Evolutionary conservation across 345 rosid genomes (phyloP), one percentile per base, ranked within the genome.

Genomic region (Eucalyptus cloeziana): DNA sequence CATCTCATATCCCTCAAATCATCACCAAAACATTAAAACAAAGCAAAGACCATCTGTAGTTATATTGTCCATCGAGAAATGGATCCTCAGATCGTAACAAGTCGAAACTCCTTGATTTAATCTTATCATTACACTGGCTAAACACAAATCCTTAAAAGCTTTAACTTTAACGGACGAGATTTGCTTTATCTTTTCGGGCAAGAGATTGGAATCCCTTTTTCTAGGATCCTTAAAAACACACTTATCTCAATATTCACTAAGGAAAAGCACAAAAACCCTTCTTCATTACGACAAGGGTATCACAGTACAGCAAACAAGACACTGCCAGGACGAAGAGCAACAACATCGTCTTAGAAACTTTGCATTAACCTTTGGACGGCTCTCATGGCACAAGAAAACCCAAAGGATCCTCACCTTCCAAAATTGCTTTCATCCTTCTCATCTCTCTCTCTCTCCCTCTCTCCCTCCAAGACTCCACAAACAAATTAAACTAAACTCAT

Each of bases 321-420:
- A 76, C 3, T 76, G 45, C 47, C 25, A 37, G 27, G 47, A 76
- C 47, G 11, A 89, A 27, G 86, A 85, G 54, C 86, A 85, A 47
- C 54, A 50, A 86, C 58, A 33, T 69, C 24, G 80, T 69, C 80
- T 71, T 76, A 5, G 24, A 37, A 76, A 21, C 83, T 76, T 37
- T 37, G 60, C 62, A 86, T 54, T 86, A 49, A 92, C 93, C 93
- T 86, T 91, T 87, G 96, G 96, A 94, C 93, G 94, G 97, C 98
- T 95, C 94, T 89, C 64, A 80, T 86, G 94, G 96, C 96, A 90
- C 96, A 90, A 62, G 87, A 94, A 96, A 94, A 95, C 93, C 95
- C 95, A 91, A 91, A 92, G 92, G 92, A 89, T 16, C 71, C 47
- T 14, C 19, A 44, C 49, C 43, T 89, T 50, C 11, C 56, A 47